Evolutionary conservation across 2,329 filamentous ascomycete species (phyloP), one percentile per base, ranked within the genome.

Genomic region (Cordyceps cateniannulata): DNA sequence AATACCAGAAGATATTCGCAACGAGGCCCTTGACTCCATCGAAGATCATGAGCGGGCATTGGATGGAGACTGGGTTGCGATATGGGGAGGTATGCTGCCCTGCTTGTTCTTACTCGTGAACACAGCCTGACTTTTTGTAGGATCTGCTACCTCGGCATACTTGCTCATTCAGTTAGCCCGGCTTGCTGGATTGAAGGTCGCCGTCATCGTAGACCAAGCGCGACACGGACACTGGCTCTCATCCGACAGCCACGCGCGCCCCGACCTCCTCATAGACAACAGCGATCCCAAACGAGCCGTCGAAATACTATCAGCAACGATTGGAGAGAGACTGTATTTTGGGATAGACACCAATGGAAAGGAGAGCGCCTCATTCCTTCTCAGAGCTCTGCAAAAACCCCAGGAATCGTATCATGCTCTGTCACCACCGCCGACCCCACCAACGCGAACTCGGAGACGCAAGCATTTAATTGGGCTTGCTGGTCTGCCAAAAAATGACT

Each of bases 231-330:
- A 80, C 1, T 78, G 81, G 10, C 77, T 89, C 1, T 73, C 82
- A 0, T 75, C 79, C 20, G 73, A 79, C 64, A 68, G 70, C 2
- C 70, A 69, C 18, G 69, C 77, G 4, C 72, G 73, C 3, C 75
- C 87, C 0, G 87, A 90, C 68, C 73, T 91, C 3, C 74, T 91
- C 1, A 82, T 91, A 3, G 89, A 92, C 71, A 84, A 84, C 64
- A 79, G 87, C 64, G 82, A 91, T 64, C 79, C 85, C 0, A 73
- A 80, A 24, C 80, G 88, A n/a, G 88, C 88, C 0, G 75, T 89
- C 0, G 77, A 84, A 2, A 83, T 91, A 27, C 81, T 91, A 45
- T 79, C 80, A 7, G 77, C 79, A 16, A 83, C 85, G 22, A 84
- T 86, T 0, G 76, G 76, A 1, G 79, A 79, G 1, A 76, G 79